Evolutionary conservation across 2,329 filamentous ascomycete species (phyloP), one percentile per base, ranked within the genome.

Genomic region (Plectosphaerella sp.): DNA sequence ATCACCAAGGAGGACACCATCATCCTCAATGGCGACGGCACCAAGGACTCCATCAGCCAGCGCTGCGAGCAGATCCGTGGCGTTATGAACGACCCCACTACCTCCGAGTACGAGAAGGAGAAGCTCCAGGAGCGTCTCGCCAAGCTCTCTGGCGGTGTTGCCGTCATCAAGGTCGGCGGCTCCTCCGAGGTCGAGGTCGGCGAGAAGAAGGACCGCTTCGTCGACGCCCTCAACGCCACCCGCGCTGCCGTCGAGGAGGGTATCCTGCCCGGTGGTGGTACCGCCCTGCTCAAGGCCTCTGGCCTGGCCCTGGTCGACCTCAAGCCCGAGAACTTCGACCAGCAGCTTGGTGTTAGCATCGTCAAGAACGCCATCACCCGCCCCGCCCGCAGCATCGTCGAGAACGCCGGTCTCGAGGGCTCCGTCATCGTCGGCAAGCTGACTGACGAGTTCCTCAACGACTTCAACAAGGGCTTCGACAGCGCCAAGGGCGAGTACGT

Each of bases 1-100:
- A 97, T 99, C 77, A 99, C 94, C 72, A 99, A 99, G 84, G 94
- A 99, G 79, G 94, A 99, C 76, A 99, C 94, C 64, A 97, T 99
- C 73, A 86, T 99, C 68, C 85, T 99, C 58, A 99, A 99, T 74
- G 94, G 94, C 52, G 91, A 96, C 67, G 94, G 94, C 59, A 88
- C 79, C 86, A 97, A 97, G 83, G 94, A 99, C 68, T 73, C 82
- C 61, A 95, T 99, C 66, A 76, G 89, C 59, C 91, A 97, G 82
- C 89, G 94, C 71, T 97, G 94, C 77, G 94, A 99, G 79, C 94
- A 99, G 82, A 99, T 99, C 75, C 92, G 94, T 63, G 92, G 93
- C 62, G 91, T 97, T 75, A 96, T 97, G 80, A 82, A 80, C 57
- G 94, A 99, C 78, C 88, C 93, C 60, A 87, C 83, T 64, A 99